Evolutionary conservation across 75 land plant species (phyloP).

Genomic region (Cunninghamia lanceolata): DNA sequence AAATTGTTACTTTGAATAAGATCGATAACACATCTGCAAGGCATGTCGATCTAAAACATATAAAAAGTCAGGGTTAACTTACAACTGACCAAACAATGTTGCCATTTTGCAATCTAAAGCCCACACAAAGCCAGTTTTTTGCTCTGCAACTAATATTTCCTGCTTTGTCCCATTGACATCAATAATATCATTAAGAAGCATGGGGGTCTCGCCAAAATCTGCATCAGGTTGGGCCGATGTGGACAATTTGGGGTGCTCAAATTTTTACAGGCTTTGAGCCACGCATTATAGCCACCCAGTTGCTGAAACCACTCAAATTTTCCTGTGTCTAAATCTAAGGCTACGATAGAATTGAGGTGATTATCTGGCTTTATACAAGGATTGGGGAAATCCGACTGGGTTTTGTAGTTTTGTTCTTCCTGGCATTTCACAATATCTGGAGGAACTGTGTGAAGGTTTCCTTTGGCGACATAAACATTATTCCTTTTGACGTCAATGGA

Average conservation of each 20-base stretch:
- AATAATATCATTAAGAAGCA: slow-evolving; percentile 27
- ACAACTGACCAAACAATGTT: slow-evolving; percentile 45
- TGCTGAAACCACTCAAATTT: slow-evolving; percentile 34
- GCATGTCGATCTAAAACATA: no score
- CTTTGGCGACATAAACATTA: slow-evolving; percentile 46
- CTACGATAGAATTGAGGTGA: slow-evolving; percentile 33
- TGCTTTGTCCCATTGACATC: slow-evolving; percentile 8
- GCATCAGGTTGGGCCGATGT: slow-evolving; percentile 32
- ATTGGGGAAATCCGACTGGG: slow-evolving; percentile 25
- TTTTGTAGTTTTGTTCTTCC: slow-evolving; percentile 21
- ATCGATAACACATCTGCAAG: no score
- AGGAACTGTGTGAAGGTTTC: slow-evolving; percentile 43
- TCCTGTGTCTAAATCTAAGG: slow-evolving; percentile 41
- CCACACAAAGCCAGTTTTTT: slow-evolving; percentile 56
- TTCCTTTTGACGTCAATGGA: slow-evolving; percentile 33
- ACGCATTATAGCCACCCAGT: slow-evolving; percentile 42
- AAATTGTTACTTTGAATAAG: no score
- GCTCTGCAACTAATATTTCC: slow-evolving; percentile 34
- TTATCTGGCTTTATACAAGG: slow-evolving; percentile 27
- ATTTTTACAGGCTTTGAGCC: slow-evolving; percentile 14
- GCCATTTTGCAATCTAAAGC: slow-evolving; percentile 46
- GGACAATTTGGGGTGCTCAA: slow-evolving; percentile 39
- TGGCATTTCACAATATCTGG: slow-evolving; percentile 28
- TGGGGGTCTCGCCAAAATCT: slow-evolving; percentile 62
- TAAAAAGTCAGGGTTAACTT: neutral